Percentiles rank a stretch among this genome's conserved stretches.
These are phyloP conservation scores for Psophocarpus tetragonolobus DNA, from an alignment of 306 rosid genomes.

Conservation along the genomic window DNA sequence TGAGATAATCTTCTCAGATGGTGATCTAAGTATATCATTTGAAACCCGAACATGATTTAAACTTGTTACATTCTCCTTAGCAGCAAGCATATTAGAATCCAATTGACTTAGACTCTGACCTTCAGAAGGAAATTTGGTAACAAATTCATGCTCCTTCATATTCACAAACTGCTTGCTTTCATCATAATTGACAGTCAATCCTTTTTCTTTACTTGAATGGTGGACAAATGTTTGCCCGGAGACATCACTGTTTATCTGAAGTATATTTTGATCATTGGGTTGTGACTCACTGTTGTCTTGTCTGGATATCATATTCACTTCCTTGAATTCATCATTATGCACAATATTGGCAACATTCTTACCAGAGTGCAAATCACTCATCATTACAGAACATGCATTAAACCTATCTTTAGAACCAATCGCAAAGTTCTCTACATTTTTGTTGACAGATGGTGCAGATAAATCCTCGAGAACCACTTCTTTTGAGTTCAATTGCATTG, in stretches of 20 bases:
- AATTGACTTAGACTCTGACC: slow-evolving; percentile 21
- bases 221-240: slow-evolving; percentile 16
- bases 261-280: slow-evolving; percentile 29
- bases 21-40: slow-evolving; percentile 42
- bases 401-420: slow-evolving; percentile 4
- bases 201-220: slow-evolving; percentile 24
- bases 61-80: slow-evolving; percentile 5
- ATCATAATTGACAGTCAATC: background rate
- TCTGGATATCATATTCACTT: background rate
- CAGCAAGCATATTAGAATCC: slow-evolving; percentile 25
- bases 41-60: slow-evolving; percentile 36
- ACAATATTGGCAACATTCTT: slow-evolving; percentile 33
- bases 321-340: slow-evolving; percentile 1
- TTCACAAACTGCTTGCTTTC: slow-evolving; percentile 25
- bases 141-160: slow-evolving; percentile 21
- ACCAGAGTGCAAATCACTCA: background rate
- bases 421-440: slow-evolving; percentile 24
- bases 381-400: background rate
- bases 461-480: slow-evolving; percentile 23
- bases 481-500: slow-evolving; percentile 24
- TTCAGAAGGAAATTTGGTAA: slow-evolving; percentile 21
- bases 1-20: slow-evolving; percentile 41
- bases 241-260: background rate
- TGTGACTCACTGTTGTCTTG: slow-evolving; percentile 5
- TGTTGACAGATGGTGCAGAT: slow-evolving; percentile 33